Base-by-base conservation (phyloP, 495 filamentous ascomycete genomes). In the Tuber borchii region DNA sequence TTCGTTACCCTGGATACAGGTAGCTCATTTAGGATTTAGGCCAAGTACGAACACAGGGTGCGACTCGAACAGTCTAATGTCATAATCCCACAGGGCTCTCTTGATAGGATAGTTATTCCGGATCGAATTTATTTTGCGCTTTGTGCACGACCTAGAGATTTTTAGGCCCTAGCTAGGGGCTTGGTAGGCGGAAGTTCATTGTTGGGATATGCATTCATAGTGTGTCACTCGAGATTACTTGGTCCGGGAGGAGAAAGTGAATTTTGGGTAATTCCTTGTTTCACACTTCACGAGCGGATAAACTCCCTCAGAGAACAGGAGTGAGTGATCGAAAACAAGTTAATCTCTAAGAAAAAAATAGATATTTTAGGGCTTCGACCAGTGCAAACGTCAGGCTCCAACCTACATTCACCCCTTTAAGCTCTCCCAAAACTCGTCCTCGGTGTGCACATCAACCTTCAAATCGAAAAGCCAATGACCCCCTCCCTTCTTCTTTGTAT, bases 381-480 rank as follows among this genome's bases (percentile, higher is more conserved):
- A 65, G 26, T 34, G 10, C 26, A 17, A 34, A 65, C 26, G 26
- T 16, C 56, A 34, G 1, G 0, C 14, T 26, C 34, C 17, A 34
- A 2, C 14, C 14, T 14, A 31, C 26, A 65, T 65, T 34, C 56
- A 34, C 56, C 16, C 61, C n/a, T 26, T 45, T 45, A 68, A 73
- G 20, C 39, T 45, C 42, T 71, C 76, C 76, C 69, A 75, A 45
- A 75, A 78, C 10, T 40, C 76, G 1, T 45, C 51, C 69, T 80
- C 73, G 2, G 73, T 65, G 26, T 75, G 56, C 19, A 74, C 51
- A 22, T 48, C 14, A 16, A 76, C 69, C 22, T 40, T 39, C 37
- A 79, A 72, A 37, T 76, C 77, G 43, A 79, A 77, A 12, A 80
- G 73, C 73, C 77, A 80, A 56, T 73, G 31, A 5, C 39, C 74